Evolutionary conservation across 148 eudicot species (phyloP).

Genomic region (Diospyros kaki): DNA sequence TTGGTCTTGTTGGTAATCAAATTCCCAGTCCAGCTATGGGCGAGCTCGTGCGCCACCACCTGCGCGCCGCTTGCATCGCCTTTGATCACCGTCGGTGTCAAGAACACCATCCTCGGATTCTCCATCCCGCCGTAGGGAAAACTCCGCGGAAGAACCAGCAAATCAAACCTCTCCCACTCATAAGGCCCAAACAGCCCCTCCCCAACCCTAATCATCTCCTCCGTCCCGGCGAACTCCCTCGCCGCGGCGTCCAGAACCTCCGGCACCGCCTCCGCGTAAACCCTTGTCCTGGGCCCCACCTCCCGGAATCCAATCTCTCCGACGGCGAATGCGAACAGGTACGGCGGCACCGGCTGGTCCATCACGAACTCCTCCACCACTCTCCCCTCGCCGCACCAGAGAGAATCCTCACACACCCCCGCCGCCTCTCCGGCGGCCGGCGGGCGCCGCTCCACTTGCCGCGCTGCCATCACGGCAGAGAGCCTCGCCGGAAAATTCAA

Average conservation of each 20-base stretch:
- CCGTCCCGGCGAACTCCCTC: slow-evolving; percentile 83
- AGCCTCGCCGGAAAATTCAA: slow-evolving; percentile 61
- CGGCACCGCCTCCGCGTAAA: slow-evolving; percentile 69
- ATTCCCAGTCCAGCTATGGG: slow-evolving; percentile 99
- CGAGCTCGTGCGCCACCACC: slow-evolving; percentile 98
- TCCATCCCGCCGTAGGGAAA: slow-evolving; percentile 99
- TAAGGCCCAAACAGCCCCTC: slow-evolving; percentile 85
- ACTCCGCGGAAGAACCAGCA: slow-evolving; percentile 92
- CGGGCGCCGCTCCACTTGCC: slow-evolving; percentile 55
- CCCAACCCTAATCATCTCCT: slow-evolving; percentile 91
- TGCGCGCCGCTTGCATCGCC: slow-evolving; percentile 96
- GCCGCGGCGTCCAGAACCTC: slow-evolving; percentile 71
- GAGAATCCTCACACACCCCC: slow-evolving; percentile 56
- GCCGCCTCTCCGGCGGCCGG: slow-evolving; percentile 64
- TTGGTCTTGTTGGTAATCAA: slow-evolving; percentile 90
- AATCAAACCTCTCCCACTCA: slow-evolving; percentile 98
- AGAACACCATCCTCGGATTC: slow-evolving; percentile 94
- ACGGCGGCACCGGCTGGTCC: slow-evolving; percentile 96
- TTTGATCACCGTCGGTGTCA: slow-evolving; percentile 93
- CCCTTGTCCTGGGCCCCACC: slow-evolving; percentile 94
- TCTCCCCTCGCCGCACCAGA: slow-evolving; percentile 86
- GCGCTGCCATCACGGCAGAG: slow-evolving; percentile 80
- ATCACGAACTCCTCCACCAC: slow-evolving; percentile 90
- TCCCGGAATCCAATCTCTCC: slow-evolving; percentile 77
- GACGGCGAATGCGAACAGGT: slow-evolving; percentile 94